phyloP scores from a whole-genome alignment of 495 filamentous ascomycete species.

The Trichocladium antarcticum region DNA sequence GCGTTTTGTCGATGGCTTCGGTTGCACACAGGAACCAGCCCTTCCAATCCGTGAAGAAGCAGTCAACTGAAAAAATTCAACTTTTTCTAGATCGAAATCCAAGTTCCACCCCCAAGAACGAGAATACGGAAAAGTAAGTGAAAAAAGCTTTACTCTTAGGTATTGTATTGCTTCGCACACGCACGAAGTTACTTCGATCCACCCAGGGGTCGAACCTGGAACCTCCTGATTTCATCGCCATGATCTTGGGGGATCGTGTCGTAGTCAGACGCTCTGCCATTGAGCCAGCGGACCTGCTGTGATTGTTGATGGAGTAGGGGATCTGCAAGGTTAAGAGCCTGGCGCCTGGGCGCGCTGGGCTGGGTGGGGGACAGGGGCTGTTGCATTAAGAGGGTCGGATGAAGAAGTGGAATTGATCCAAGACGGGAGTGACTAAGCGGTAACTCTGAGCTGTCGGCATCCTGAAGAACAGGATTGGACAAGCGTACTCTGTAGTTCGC shows the following conservation, averaged over 20 bases:
- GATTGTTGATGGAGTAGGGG: neutral
- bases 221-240: conserved; percentile 6
- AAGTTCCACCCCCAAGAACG: neutral
- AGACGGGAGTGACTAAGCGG: too few relatives aligned
- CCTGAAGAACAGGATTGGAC: too few relatives aligned
- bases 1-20: neutral
- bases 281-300: conserved; percentile 11
- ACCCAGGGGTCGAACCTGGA: conserved; percentile 17
- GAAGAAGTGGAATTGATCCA: too few relatives aligned
- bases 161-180: too few relatives aligned
- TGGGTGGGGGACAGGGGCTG: neutral
- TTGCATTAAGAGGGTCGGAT: neutral
- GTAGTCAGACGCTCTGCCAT: conserved; percentile 18
- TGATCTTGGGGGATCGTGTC: neutral
- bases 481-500: too few relatives aligned
- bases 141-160: conserved; percentile 7
- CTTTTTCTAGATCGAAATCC: neutral
- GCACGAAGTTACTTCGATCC: conserved; percentile 2
- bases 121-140: neutral
- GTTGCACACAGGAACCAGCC: neutral
- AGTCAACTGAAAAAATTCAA: conserved; percentile 12
- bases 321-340: neutral
- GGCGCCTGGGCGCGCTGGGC: neutral
- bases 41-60: neutral
- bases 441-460: too few relatives aligned